Conservation (phyloP, 192 early-diverging fungal genomes). For the Kappamyces sp. region DNA sequence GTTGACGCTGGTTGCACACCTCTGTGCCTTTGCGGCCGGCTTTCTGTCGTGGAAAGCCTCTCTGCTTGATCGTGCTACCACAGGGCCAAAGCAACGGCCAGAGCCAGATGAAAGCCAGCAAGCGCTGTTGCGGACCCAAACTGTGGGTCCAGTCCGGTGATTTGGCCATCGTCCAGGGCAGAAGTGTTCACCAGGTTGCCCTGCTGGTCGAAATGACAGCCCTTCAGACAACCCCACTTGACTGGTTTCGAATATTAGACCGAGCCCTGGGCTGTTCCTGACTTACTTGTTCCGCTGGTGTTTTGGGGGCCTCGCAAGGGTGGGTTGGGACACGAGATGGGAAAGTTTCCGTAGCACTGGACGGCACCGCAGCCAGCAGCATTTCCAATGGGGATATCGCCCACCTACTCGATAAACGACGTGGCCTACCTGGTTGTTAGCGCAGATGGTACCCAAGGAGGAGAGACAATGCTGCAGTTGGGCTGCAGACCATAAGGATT, state of each 20-base stretch:
- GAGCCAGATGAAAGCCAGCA: too few relatives aligned
- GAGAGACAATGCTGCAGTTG: background rate
- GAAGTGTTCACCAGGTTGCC: background rate
- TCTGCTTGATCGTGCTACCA: too few relatives aligned
- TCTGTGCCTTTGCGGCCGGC: too few relatives aligned
- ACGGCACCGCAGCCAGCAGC: background rate
- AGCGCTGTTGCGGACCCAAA: too few relatives aligned
- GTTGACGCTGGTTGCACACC: too few relatives aligned
- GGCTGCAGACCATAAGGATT: conserved; percentile 6
- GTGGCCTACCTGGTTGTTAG: too few relatives aligned
- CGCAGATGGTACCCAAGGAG: background rate
- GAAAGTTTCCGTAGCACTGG: background rate
- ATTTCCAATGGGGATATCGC: conserved; percentile 5
- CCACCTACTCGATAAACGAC: background rate
- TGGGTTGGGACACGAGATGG: background rate
- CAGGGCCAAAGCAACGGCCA: too few relatives aligned
- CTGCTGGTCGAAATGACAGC: background rate
- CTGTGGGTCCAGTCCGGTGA: too few relatives aligned
- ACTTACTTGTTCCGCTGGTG: background rate
- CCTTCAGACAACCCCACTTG: conserved; percentile 5
- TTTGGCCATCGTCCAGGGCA: too few relatives aligned
- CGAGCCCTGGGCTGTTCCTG: too few relatives aligned
- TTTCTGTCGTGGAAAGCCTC: too few relatives aligned
- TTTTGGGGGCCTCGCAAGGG: conserved; percentile 1
- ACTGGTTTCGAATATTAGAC: background rate